phyloP scores from a whole-genome alignment of 306 rosid species.

The Lotus japonicus region DNA sequence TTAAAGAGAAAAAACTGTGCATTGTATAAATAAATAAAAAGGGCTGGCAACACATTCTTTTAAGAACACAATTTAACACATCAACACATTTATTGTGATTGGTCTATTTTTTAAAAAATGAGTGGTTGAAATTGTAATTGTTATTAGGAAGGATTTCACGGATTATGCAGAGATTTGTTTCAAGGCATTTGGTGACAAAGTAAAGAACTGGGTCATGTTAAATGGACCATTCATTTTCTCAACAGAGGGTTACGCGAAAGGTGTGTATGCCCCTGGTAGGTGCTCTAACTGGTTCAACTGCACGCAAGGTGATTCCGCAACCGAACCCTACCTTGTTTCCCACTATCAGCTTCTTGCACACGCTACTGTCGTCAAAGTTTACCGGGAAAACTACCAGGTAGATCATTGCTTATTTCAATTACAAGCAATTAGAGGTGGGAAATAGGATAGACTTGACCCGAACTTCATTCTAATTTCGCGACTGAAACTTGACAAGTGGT shows the following conservation, averaged over 20 bases:
- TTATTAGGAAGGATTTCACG: constrained; percentile 22
- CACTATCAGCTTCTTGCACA: constrained; percentile 35
- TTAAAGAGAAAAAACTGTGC: no score
- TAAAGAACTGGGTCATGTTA: constrained; percentile 35
- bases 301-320: constrained; percentile 27
- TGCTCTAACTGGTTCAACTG: constrained; percentile 31
- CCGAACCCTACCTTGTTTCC: constrained; percentile 36
- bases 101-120: no score
- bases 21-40: no score
- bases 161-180: constrained; percentile 37
- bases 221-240: constrained; percentile 28
- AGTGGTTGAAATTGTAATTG: no score
- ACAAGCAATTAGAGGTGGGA: no score
- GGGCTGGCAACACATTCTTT: no score
- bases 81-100: no score
- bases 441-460: no score
- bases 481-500: no score
- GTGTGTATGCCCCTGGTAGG: constrained; percentile 29
- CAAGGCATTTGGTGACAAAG: constrained; percentile 37
- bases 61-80: no score
- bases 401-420: no score
- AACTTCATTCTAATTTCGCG: no score
- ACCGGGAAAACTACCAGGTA: constrained; percentile 23
- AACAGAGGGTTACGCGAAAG: neutral
- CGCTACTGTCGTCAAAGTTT: constrained; percentile 33